Evolutionary conservation across 495 filamentous ascomycete species (phyloP), one percentile per base, ranked within the genome.

Genomic region (Chaetomium fimeti): DNA sequence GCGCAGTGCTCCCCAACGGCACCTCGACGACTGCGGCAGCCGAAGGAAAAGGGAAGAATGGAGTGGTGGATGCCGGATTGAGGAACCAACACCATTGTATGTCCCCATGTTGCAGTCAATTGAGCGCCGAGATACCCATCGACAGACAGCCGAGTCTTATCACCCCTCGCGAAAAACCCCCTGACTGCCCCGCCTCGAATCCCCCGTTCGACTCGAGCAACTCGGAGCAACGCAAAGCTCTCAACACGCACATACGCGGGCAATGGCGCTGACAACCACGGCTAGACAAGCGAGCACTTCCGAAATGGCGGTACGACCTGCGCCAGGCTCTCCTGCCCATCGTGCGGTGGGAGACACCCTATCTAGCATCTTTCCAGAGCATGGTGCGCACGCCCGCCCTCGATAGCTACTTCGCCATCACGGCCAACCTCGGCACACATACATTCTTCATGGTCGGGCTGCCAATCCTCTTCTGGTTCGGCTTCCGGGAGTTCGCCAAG

Each of bases 401-500:
- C 61, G 94, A 98, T 76, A 89, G 91, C 28, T 98, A 96, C 77
- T 98, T 98, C 72, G 93, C 93, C 16, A 88, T 94, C 66, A 96
- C 93, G 2, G 94, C 94, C 67, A 98, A 97, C 76, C 88, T 98
- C 47, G 94, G 94, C 36, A 98, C 94, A 5, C 94, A 98, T 78
- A 98, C 94, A 1, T 97, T 97, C 80, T 98, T 97, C 80, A 98
- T 97, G 93, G 83, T 95, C 57, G 85, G 89, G 55, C 76, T 98
- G 64, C 94, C 94, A 4, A 89, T 97, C 57, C 82, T 97, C 61
- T 97, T 97, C 78, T 98, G 94, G 94, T 93, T 91, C 71, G 93
- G 94, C 29, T 89, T 90, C 71, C 85, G 86, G 32, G 85, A 79
- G 61, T 82, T 95, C 53, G 94, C 90, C 29, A 85, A 92, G 76